A percentile compares a stretch with the other conserved stretches of the same genome.
phyloP scores from a whole-genome alignment of 257 asterid genomes.

The Datura wrightii region DNA sequence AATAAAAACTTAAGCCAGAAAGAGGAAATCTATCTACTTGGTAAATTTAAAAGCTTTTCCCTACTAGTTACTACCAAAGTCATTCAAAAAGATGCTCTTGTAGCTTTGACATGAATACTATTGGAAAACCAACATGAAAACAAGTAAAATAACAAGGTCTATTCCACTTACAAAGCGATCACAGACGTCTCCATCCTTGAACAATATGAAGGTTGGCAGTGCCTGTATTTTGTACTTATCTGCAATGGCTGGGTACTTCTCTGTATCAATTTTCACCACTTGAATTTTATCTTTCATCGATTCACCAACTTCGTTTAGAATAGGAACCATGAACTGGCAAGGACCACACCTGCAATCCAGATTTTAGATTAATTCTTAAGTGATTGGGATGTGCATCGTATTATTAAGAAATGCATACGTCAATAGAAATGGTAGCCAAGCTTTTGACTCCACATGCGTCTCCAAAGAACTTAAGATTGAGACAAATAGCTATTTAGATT shows the following conservation, averaged over 20 bases:
- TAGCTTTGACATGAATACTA: neutral
- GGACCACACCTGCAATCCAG: conserved; percentile 90
- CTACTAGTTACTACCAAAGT: neutral
- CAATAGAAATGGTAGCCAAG: neutral
- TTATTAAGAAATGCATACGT: neutral
- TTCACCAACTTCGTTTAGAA: conserved; percentile 75
- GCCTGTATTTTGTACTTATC: conserved; percentile 82
- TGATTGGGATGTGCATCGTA: neutral
- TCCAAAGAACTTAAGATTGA: conserved; percentile 20
- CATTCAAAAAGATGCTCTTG: neutral
- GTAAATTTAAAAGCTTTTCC: neutral
- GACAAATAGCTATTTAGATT: neutral
- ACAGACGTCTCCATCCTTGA: conserved; percentile 82
- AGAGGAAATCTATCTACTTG: neutral
- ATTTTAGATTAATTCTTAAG: conserved; percentile 12
- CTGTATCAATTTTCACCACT: conserved; percentile 91
- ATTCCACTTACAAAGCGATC: conserved; percentile 86
- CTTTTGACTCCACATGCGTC: neutral
- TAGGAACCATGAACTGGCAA: conserved; percentile 92
- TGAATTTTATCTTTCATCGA: conserved; percentile 72
- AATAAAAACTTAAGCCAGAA: neutral
- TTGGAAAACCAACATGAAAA: conserved; percentile 11
- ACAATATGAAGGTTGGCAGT: conserved; percentile 88
- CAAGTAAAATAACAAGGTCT: conserved; percentile 27
- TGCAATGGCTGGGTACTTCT: conserved; percentile 84